phyloP scores from a whole-genome alignment of 148 eudicot genomes.

The Nepenthes mirabilis region DNA sequence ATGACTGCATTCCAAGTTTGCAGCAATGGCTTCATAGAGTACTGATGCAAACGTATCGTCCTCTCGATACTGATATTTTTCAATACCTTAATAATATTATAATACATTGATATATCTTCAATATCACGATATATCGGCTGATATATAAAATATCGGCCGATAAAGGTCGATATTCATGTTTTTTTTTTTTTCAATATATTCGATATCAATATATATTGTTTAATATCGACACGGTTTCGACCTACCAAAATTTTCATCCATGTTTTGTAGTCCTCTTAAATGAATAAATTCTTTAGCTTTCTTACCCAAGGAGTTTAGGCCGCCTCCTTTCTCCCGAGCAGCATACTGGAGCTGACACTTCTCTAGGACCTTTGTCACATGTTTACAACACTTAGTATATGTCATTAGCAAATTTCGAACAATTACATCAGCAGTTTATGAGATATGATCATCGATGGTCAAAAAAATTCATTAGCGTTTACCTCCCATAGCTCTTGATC shows the following conservation, averaged over 20 bases:
- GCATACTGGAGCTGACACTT: constrained; percentile 43
- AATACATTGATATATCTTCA: no score
- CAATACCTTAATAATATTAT: no score
- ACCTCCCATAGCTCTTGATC: constrained; percentile 53
- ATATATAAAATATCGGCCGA: no score
- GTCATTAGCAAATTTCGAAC: neutral
- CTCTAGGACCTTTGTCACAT: constrained; percentile 26
- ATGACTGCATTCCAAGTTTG: constrained; percentile 5
- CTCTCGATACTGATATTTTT: no score
- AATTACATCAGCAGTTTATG: no score
- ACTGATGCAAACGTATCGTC: no score
- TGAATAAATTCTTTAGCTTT: neutral
- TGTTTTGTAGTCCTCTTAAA: neutral
- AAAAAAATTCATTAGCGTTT: neutral
- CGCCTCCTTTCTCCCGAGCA: constrained; percentile 31
- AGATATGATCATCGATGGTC: neutral
- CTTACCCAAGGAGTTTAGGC: constrained; percentile 42
- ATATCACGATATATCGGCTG: no score
- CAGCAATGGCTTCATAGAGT: neutral
- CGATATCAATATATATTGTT: no score
- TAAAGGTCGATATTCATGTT: no score
- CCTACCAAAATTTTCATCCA: neutral
- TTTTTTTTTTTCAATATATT: no score
- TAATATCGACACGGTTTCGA: no score
- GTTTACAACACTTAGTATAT: neutral